phyloP scores from a whole-genome alignment of 169 alveolate genomes.

The Plasmodium coatneyi region DNA sequence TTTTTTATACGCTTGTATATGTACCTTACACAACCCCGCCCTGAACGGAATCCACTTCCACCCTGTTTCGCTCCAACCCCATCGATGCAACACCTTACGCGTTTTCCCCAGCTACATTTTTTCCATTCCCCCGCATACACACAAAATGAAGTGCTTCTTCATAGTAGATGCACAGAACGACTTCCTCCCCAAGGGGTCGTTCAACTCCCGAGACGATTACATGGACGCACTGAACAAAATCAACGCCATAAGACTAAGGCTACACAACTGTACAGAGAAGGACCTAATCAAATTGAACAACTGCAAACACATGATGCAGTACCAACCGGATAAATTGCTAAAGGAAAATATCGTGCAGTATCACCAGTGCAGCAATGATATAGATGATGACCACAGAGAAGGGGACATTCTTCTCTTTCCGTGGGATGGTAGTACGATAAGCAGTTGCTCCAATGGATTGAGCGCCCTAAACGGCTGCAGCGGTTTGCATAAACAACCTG shows the following conservation, averaged over 20 bases:
- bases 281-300: conserved; percentile 23
- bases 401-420: conserved; percentile 60
- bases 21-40: background rate
- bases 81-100: background rate
- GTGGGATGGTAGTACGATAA: background rate
- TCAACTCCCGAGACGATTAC: conserved; percentile 41
- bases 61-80: background rate
- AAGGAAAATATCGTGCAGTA: conserved; percentile 37
- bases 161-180: conserved; percentile 73
- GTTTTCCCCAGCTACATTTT: background rate
- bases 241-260: conserved; percentile 31
- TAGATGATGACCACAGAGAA: conserved; percentile 18
- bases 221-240: conserved; percentile 35
- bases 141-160: conserved; percentile 56
- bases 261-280: conserved; percentile 24
- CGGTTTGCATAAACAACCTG: background rate
- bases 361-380: conserved; percentile 28
- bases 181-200: conserved; percentile 61
- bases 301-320: conserved; percentile 19
- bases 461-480: background rate
- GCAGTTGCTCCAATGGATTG: background rate
- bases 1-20: background rate
- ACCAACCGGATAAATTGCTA: background rate
- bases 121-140: background rate
- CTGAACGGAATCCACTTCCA: background rate